Evolutionary conservation across 768 basidiomycete genomes (phyloP), one percentile per base, ranked within the genome.

Genomic region (Amanita exitialis): DNA sequence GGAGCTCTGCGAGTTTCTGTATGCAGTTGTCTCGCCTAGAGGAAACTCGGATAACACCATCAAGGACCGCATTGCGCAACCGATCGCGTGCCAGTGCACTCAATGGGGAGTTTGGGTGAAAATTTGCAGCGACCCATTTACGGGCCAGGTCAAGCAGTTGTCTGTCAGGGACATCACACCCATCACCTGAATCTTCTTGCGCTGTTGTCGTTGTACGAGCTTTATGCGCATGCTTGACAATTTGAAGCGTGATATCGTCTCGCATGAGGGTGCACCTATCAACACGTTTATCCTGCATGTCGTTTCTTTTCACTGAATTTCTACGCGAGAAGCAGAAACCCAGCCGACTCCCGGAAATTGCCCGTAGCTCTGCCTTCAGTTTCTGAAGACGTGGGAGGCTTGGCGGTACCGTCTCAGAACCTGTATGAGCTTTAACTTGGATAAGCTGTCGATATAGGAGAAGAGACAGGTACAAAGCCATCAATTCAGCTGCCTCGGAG

Each of bases 391-490:
- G 79, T 34, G 56, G 45, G 18, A 21, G 32, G 23, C 42, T 34
- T 41, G 50, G 34, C 28, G 30, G 9, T 16, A 18, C 18, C 13
- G 67, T 18, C 21, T 32, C 53, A 27, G 66, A 57, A 49, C 68
- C 65, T 47, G 63, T 61, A 28, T 68, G 60, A 35, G 71, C 77
- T 57, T 75, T 51, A 12, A 44, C 21, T 13, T 53, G 74, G 36
- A 79, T 66, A 56, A 91, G 77, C 61, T 90, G 85, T 37, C 88
- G 80, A 62, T 82, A 90, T 18, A 91, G 79, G 59, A 92, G 70
- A 32, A 90, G 70, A 57, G 90, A 79, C 79, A 92, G 83, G 67
- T 85, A 88, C 46, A 90, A 66, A 41, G 83, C 78, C 16, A 80
- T 79, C 38, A 83, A 70, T 58, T 94, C 90, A 25, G 80, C 75